Base-by-base conservation (phyloP, 2,329 filamentous ascomycete genomes). In the Dryadomyces sulphureus region DNA sequence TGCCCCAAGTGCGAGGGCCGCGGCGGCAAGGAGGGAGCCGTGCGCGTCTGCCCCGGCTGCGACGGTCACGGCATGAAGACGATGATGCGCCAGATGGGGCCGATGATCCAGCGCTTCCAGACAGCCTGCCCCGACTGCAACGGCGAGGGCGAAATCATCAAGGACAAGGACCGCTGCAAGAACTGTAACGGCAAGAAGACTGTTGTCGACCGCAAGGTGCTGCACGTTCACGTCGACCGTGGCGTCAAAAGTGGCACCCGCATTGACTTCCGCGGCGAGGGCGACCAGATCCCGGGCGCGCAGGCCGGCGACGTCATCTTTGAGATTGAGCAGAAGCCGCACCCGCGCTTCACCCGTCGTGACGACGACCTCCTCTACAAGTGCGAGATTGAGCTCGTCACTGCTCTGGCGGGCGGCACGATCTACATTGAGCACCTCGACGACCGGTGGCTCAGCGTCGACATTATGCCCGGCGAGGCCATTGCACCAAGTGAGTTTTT, bases 21-120 rank as follows among this genome's bases (percentile, higher is more conserved):
- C 49, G 92, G 92, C 59, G 92, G 92, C 54, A 98, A 98, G 72
- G 90, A 96, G 54, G 92, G 92, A 53, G 86, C 92, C n/a, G 90
- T 96, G 54, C 90, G 89, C 70, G 85, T 84, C 59, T 98, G 92
- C 67, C 61, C 77, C 36, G 84, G 87, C 59, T 98, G 92, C 65
- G 87, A 94, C 58, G 92, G 92, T 54, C 79, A 84, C 53, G 92
- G 92, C 66, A 94, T 95, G 85, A 96, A 96, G 83, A 95, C 86
- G 36, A 96, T 98, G 90, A 95, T 98, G 92, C 84, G 93, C 62
- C 92, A 98, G 69, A 96, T 98, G 89, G 92, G 92, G 44, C 92
- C 92, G 49, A 98, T 98, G 92, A 96, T 98, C 57, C 93, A 98
- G 70, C 86, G 92, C 48, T 98, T 98, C 79, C 92, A 98, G 74